phyloP scores from a whole-genome alignment of 2,329 filamentous ascomycete species.

The Leptographium flavum region DNA sequence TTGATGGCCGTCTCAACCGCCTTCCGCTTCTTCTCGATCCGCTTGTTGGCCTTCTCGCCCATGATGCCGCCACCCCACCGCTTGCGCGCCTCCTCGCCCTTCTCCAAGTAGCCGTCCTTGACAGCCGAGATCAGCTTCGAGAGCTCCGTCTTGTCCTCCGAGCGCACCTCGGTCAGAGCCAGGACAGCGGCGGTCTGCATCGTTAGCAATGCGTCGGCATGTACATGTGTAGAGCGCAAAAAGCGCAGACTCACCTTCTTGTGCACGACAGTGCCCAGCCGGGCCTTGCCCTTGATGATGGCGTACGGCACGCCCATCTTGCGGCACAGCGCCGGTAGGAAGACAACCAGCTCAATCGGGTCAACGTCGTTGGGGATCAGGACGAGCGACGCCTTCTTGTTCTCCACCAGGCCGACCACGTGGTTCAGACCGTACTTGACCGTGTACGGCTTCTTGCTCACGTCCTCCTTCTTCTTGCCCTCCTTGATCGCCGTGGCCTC shows the following conservation, averaged over 20 bases:
- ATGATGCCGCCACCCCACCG: slow-evolving; percentile 99
- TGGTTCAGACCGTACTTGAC: slow-evolving; percentile 99
- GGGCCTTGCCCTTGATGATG: slow-evolving; percentile 99
- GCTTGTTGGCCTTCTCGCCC: slow-evolving; percentile 80
- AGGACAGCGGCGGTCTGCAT: slow-evolving; percentile 82
- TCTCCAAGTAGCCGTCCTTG: slow-evolving; percentile 96
- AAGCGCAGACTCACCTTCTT: slow-evolving; percentile 62
- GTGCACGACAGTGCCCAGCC: slow-evolving; percentile 97
- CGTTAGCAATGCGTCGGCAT: not conserved
- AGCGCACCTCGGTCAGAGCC: slow-evolving; percentile 89
- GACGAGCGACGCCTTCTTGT: slow-evolving; percentile 98
- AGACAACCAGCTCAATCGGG: slow-evolving; percentile 98
- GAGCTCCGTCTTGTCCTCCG: slow-evolving; percentile 96
- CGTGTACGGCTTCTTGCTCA: slow-evolving; percentile 98
- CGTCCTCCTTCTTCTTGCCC: slow-evolving; percentile 99
- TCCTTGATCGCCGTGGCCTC: slow-evolving; percentile 96
- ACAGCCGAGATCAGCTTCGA: slow-evolving; percentile 90
- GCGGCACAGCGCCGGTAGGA: slow-evolving; percentile 96
- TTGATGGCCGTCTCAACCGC: slow-evolving; percentile 89
- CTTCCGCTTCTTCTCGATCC: slow-evolving; percentile 78
- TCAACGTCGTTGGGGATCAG: slow-evolving; percentile 99
- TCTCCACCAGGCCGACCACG: slow-evolving; percentile 92
- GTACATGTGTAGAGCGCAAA: not conserved
- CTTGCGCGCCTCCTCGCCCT: slow-evolving; percentile 80
- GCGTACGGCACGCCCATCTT: slow-evolving; percentile 99